phyloP scores from a whole-genome alignment of 2,329 filamentous ascomycete genomes.

The Aspergillus sp. region DNA sequence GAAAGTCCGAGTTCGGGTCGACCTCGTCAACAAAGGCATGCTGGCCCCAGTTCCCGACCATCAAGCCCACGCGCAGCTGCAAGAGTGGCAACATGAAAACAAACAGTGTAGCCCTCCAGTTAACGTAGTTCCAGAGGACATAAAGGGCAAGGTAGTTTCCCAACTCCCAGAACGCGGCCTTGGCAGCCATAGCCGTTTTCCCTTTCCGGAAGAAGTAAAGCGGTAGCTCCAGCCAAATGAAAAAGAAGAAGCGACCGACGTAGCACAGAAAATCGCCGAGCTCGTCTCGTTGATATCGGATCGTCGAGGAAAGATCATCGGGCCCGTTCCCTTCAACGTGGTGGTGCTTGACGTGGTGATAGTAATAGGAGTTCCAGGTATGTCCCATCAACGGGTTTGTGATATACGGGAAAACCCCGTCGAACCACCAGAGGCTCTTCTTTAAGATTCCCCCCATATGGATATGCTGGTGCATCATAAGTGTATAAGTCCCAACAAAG shows the following conservation, averaged over 20 bases:
- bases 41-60: conserved; percentile 84
- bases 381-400: conserved; percentile 76
- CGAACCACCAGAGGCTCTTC: conserved; percentile 56
- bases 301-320: conserved; percentile 71
- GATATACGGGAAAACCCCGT: conserved; percentile 69
- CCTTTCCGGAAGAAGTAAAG: conserved; percentile 68
- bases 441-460: conserved; percentile 70
- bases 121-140: conserved; percentile 49
- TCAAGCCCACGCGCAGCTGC: conserved; percentile 67
- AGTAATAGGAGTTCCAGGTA: conserved; percentile 82
- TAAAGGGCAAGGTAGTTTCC: conserved; percentile 55
- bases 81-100: conserved; percentile 66
- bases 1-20: conserved; percentile 74
- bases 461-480: conserved; percentile 84
- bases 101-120: conserved; percentile 60
- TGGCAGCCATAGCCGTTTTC: conserved; percentile 55
- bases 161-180: conserved; percentile 62
- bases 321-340: conserved; percentile 80
- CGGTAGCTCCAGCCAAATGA: conserved; percentile 74
- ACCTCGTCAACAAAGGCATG: conserved; percentile 76
- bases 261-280: conserved; percentile 68
- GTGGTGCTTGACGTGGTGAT: conserved; percentile 84
- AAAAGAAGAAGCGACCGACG: conserved; percentile 69
- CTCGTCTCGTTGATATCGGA: conserved; percentile 73
- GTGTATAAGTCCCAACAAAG: conserved; percentile 72